These are phyloP conservation scores for Rhodotorula sp. DNA, from an alignment of 1,284 basidiomycete genomes.

Conservation along the genomic window DNA sequence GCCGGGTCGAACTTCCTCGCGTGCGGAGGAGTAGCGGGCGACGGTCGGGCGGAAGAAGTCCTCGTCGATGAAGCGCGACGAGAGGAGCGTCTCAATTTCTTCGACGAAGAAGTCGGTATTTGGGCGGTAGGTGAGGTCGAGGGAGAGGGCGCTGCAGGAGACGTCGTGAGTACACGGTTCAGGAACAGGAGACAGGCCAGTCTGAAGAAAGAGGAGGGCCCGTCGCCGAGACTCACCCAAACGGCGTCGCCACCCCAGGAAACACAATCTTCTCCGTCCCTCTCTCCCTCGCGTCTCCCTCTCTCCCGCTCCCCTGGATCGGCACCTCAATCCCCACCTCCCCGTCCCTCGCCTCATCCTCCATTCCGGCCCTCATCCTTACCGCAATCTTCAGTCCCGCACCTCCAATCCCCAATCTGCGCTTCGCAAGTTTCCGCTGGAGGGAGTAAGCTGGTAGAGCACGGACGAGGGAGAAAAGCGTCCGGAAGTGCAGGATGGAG, in stretches of 20 bases:
- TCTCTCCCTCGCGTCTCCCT: background rate
- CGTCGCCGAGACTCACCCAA: conserved; percentile 32
- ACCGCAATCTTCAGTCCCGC: conserved; percentile 23
- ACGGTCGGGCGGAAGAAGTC: conserved; percentile 45
- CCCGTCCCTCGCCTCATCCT: background rate
- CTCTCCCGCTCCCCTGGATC: conserved; percentile 11
- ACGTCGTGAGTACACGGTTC: background rate
- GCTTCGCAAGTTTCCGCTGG: conserved; percentile 34
- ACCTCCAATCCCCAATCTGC: conserved; percentile 11
- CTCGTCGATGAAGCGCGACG: conserved; percentile 45
- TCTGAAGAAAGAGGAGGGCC: background rate
- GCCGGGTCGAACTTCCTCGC: conserved; percentile 20
- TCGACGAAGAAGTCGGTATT: conserved; percentile 43
- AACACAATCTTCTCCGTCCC: conserved; percentile 36
- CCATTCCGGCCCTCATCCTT: background rate
- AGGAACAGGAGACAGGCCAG: background rate
- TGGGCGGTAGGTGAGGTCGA: conserved; percentile 39
- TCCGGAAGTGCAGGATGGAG: conserved; percentile 47
- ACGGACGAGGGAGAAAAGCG: conserved; percentile 44
- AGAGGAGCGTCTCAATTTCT: conserved; percentile 44
- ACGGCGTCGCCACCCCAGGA: conserved; percentile 39
- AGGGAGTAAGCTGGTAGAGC: conserved; percentile 44
- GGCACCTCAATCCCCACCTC: conserved; percentile 21
- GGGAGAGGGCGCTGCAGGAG: conserved; percentile 27
- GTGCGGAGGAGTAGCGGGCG: conserved; percentile 5